Conservation (phyloP, 345 rosid species). For the Alliaria petiolata region DNA sequence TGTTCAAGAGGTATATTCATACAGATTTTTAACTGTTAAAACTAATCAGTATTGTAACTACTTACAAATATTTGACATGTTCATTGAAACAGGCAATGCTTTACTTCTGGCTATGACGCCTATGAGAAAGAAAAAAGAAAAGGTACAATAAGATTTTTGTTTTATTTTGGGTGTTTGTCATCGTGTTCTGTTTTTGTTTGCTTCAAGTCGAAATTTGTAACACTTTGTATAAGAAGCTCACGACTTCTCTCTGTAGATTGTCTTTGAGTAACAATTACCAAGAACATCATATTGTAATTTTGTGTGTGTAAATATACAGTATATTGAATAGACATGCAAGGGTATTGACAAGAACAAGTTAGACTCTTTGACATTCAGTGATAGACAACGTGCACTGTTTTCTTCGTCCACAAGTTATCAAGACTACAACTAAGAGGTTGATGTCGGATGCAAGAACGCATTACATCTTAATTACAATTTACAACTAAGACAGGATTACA, state of each 20-base stretch:
- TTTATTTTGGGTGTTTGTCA: background rate
- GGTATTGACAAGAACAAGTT: background rate
- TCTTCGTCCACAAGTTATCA: conserved; percentile 14
- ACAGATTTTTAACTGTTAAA: background rate
- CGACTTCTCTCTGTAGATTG: background rate
- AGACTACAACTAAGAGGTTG: background rate
- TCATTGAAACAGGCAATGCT: conserved; percentile 71
- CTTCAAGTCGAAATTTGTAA: background rate
- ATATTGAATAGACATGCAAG: background rate
- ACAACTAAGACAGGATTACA: background rate
- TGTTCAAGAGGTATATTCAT: conserved; percentile 31
- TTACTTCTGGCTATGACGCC: conserved; percentile 62
- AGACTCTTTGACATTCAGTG: background rate
- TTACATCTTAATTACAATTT: background rate
- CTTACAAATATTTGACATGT: conserved; percentile 8
- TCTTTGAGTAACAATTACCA: background rate
- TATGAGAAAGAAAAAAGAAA: conserved; percentile 26
- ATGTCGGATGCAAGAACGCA: background rate
- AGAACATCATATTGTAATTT: background rate
- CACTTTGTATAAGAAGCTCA: conserved; percentile 11
- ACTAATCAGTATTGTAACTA: background rate
- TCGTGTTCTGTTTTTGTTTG: conserved; percentile 15
- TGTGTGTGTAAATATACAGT: conserved; percentile 4
- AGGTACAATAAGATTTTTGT: background rate
- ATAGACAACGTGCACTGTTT: background rate